A percentile compares a stretch with the other conserved stretches of the same genome.
Evolutionary conservation across 2,329 filamentous ascomycete genomes (phyloP).

Genomic region (Talaromyces sp.): DNA sequence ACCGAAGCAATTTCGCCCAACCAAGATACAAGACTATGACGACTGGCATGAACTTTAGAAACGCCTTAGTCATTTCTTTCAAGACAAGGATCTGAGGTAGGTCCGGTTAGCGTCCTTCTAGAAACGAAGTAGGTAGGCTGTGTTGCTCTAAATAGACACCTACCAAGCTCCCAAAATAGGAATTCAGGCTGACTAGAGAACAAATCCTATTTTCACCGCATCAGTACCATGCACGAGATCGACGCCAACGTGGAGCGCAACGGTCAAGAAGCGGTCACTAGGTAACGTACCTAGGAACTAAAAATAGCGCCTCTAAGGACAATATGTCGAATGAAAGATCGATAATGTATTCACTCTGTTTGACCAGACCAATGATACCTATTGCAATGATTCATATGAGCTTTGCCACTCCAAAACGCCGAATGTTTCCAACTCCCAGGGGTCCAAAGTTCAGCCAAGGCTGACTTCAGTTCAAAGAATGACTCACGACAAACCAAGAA

Average conservation of each 20-base stretch:
- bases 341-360: conserved; percentile 58
- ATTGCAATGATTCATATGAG: neutral
- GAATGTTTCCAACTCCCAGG: neutral
- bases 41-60: conserved; percentile 74
- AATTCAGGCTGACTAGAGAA: conserved; percentile 78
- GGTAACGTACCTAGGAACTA: conserved; percentile 62
- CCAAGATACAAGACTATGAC: conserved; percentile 78
- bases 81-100: conserved; percentile 68
- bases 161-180: conserved; percentile 66
- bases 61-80: conserved; percentile 86
- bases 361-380: conserved; percentile 65
- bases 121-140: conserved; percentile 13
- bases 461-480: conserved; percentile 15
- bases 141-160: conserved; percentile 17
- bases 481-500: conserved; percentile 69
- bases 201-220: conserved; percentile 57
- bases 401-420: neutral
- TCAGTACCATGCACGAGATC: conserved; percentile 17
- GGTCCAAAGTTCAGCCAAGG: conserved; percentile 15
- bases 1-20: conserved; percentile 23
- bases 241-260: conserved; percentile 3
- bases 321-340: conserved; percentile 85
- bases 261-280: conserved; percentile 3
- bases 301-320: conserved; percentile 80
- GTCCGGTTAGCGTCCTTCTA: neutral